Conservation (phyloP, 257 asterid species). For the Pogostemon cablin region DNA sequence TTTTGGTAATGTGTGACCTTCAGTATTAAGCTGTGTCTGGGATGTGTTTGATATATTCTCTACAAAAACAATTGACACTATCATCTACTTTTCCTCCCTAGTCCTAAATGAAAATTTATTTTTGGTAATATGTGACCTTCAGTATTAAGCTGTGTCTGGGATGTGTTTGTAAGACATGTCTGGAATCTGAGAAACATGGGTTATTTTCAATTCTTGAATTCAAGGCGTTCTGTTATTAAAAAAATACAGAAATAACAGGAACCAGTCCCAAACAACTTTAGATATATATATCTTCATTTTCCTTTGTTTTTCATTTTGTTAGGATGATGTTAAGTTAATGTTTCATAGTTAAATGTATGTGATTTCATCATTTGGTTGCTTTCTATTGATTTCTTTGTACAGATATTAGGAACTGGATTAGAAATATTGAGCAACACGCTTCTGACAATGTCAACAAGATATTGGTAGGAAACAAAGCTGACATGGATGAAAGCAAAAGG, state of each 20-base stretch:
- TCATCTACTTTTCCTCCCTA: neutral
- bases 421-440: slow-evolving; percentile 63
- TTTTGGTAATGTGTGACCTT: neutral
- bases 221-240: neutral
- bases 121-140: neutral
- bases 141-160: neutral
- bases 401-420: slow-evolving; percentile 65
- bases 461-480: slow-evolving; percentile 62
- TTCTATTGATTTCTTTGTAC: slow-evolving; percentile 13
- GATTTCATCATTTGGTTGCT: slow-evolving; percentile 15
- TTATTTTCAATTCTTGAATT: slow-evolving; percentile 3
- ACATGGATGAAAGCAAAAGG: slow-evolving; percentile 70
- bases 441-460: slow-evolving; percentile 67
- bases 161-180: neutral
- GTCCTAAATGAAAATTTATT: neutral
- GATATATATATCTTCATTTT: neutral
- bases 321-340: slow-evolving; percentile 7
- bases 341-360: neutral
- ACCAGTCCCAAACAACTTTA: neutral
- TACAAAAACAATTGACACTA: neutral
- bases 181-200: slow-evolving; percentile 2
- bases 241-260: neutral
- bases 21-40: neutral
- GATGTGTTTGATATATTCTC: neutral
- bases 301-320: neutral